phyloP scores from a whole-genome alignment of 139 green algal genomes.

The Chlorella sorokiniana region DNA sequence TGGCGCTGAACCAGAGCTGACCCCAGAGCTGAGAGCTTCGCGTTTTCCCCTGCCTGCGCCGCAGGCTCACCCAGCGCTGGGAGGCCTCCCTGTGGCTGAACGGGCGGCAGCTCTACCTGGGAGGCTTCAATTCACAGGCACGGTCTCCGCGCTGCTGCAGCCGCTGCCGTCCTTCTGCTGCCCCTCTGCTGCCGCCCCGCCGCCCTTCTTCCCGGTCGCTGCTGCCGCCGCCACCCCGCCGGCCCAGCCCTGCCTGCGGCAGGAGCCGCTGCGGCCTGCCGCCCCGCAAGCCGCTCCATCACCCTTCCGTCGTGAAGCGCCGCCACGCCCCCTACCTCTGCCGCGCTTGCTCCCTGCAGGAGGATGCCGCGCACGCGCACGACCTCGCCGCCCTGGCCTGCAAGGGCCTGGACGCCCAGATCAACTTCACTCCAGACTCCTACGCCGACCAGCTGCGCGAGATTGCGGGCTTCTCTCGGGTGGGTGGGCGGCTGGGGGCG shows the following conservation, averaged over 20 bases:
- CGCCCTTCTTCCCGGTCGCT: too few relatives aligned
- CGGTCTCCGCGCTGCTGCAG: too few relatives aligned
- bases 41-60: background rate
- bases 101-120: conserved; percentile 69
- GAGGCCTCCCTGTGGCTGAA: conserved; percentile 70
- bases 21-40: too few relatives aligned
- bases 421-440: conserved; percentile 53
- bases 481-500: background rate
- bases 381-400: conserved; percentile 67
- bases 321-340: background rate
- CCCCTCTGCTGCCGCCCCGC: too few relatives aligned
- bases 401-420: conserved; percentile 55
- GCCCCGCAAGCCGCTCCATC: too few relatives aligned
- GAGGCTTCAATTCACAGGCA: conserved; percentile 56
- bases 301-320: too few relatives aligned
- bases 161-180: too few relatives aligned
- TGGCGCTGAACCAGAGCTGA: too few relatives aligned
- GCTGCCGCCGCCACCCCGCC: too few relatives aligned
- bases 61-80: conserved; percentile 71
- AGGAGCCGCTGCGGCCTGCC: too few relatives aligned
- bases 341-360: background rate
- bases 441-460: conserved; percentile 52
- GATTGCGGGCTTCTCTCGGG: conserved; percentile 30
- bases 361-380: conserved; percentile 61
- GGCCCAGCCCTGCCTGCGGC: too few relatives aligned